Evolutionary conservation across 768 basidiomycete species (phyloP).

Genomic region (Trametes villosa): DNA sequence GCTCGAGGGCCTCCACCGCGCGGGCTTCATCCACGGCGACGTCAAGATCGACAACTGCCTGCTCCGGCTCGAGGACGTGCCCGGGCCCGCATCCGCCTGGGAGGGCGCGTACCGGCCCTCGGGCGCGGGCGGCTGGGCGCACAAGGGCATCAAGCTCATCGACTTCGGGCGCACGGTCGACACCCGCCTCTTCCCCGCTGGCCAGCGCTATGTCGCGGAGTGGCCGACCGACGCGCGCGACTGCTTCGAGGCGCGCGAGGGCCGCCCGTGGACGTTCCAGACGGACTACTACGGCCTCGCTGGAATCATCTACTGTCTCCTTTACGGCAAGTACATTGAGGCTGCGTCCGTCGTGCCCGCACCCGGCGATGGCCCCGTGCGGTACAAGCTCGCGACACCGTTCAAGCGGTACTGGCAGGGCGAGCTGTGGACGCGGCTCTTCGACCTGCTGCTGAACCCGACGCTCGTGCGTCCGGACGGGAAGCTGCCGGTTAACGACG

Average conservation of each 20-base stretch:
- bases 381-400: constrained; percentile 73
- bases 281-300: constrained; percentile 97
- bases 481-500: constrained; percentile 71
- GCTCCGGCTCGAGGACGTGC: constrained; percentile 85
- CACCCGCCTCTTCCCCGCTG: constrained; percentile 74
- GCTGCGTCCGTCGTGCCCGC: constrained; percentile 55
- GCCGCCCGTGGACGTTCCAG: constrained; percentile 89
- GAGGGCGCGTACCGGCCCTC: constrained; percentile 73
- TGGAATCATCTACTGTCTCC: constrained; percentile 92
- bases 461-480: constrained; percentile 56
- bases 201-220: constrained; percentile 83
- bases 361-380: constrained; percentile 35
- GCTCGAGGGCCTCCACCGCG: constrained; percentile 78
- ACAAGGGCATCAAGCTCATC: constrained; percentile 90
- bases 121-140: constrained; percentile 83
- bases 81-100: constrained; percentile 72
- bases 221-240: constrained; percentile 91
- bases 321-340: constrained; percentile 96
- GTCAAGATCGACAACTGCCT: constrained; percentile 99
- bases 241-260: constrained; percentile 88
- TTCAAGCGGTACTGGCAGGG: constrained; percentile 96
- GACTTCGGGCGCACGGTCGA: constrained; percentile 98
- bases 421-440: constrained; percentile 82
- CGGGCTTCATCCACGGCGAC: constrained; percentile 95
- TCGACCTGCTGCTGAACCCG: constrained; percentile 89